A percentile compares a stretch with the other conserved stretches of the same genome.
Evolutionary conservation across 2,329 filamentous ascomycete genomes (phyloP).

Genomic region (Aspergillus udagawae): DNA sequence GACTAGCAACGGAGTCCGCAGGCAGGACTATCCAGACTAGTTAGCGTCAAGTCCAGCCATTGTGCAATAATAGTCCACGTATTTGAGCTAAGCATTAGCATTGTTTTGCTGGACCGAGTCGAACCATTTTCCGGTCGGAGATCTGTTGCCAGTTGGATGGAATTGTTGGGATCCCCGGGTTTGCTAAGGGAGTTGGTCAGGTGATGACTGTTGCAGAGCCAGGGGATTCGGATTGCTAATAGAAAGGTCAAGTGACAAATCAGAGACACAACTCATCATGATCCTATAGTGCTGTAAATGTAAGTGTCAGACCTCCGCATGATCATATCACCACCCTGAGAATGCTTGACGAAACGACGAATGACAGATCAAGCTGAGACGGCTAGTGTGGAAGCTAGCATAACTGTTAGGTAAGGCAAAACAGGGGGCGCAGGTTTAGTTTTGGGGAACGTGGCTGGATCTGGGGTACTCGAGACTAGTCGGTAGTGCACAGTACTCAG

Average conservation of each 20-base stretch:
- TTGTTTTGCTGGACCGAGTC: not conserved
- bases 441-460: constrained; percentile 1
- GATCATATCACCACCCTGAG: not conserved
- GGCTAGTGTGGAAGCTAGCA: not conserved
- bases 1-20: not conserved
- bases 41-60: too few relatives aligned
- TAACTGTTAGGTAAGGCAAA: constrained; percentile 2
- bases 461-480: not conserved
- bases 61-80: not conserved
- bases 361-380: not conserved
- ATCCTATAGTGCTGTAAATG: not conserved
- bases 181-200: not conserved
- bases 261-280: not conserved
- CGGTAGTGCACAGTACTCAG: not conserved
- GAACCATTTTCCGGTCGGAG: not conserved
- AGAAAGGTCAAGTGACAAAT: not conserved
- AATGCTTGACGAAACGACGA: not conserved
- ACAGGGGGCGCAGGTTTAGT: not conserved
- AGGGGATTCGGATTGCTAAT: not conserved
- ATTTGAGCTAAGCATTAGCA: not conserved
- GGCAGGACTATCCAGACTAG: not conserved
- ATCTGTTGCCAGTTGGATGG: not conserved
- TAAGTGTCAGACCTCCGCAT: not conserved
- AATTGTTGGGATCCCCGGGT: not conserved
- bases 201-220: not conserved